A percentile compares a stretch with the other conserved stretches of the same genome.
Evolutionary conservation across 768 basidiomycete genomes (phyloP).

Genomic region (Leccinum sublutescens): DNA sequence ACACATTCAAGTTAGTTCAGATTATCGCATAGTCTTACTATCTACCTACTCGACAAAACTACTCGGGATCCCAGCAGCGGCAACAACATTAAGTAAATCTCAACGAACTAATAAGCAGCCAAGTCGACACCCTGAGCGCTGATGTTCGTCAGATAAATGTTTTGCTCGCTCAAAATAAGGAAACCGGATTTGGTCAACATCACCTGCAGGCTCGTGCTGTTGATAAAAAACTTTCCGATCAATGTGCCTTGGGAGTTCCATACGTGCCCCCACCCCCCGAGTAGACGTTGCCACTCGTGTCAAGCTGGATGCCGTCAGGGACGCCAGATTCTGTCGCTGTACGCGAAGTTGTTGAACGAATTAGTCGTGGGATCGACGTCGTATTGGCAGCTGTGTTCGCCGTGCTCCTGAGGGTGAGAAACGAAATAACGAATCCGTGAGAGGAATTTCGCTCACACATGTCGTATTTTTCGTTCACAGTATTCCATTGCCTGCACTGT

Average conservation of each 20-base stretch:
- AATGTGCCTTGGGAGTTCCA: constrained; percentile 53
- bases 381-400: constrained; percentile 51
- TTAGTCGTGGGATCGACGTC: constrained; percentile 58
- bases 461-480: constrained; percentile 49
- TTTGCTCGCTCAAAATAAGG: constrained; percentile 39
- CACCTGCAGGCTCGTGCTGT: constrained; percentile 35
- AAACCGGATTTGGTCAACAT: constrained; percentile 39
- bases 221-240: constrained; percentile 23
- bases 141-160: constrained; percentile 37
- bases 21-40: neutral
- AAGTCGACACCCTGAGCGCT: constrained; percentile 25
- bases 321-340: constrained; percentile 52
- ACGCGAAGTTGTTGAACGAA: constrained; percentile 61
- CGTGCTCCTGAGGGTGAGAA: neutral
- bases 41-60: no score
- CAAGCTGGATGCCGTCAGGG: constrained; percentile 65
- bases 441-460: constrained; percentile 44
- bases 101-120: neutral
- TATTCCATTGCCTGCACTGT: constrained; percentile 39
- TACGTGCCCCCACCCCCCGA: constrained; percentile 44
- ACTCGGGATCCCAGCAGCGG: no score
- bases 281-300: constrained; percentile 62
- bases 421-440: neutral
- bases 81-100: neutral
- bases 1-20: neutral